A percentile compares a stretch with the other conserved stretches of the same genome.
Conservation (phyloP, 495 filamentous ascomycete species). For the Coniosporium apollinis region DNA sequence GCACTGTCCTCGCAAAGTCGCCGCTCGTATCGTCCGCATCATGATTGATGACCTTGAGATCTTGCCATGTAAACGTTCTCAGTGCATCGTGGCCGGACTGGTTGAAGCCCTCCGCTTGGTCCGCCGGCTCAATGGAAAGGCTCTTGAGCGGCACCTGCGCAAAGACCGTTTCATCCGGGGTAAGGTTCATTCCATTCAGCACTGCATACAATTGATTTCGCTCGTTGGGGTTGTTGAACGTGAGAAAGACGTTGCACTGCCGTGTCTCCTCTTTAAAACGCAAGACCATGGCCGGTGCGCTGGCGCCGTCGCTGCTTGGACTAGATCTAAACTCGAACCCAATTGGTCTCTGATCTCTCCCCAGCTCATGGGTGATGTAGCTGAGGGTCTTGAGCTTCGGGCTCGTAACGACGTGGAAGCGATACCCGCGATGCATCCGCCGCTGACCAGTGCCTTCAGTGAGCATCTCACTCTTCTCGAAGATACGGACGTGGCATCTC, state of each 20-base stretch:
- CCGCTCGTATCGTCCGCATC: constrained; percentile 22
- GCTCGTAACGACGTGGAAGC: constrained; percentile 56
- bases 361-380: constrained; percentile 47
- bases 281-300: constrained; percentile 32
- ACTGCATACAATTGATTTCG: constrained; percentile 48
- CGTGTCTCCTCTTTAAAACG: constrained; percentile 49
- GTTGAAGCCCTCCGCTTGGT: constrained; percentile 29
- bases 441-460: constrained; percentile 50
- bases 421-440: constrained; percentile 55
- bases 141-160: constrained; percentile 44
- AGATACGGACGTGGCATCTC: constrained; percentile 51
- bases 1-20: constrained; percentile 36
- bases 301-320: constrained; percentile 49
- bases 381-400: constrained; percentile 59
- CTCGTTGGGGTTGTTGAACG: constrained; percentile 52
- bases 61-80: constrained; percentile 27
- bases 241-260: constrained; percentile 51
- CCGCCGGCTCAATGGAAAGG: constrained; percentile 44
- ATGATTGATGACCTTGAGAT: constrained; percentile 27
- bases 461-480: constrained; percentile 45
- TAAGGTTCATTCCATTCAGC: constrained; percentile 47
- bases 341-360: constrained; percentile 41
- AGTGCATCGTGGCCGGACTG: constrained; percentile 15
- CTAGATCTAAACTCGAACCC: constrained; percentile 61
- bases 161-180: constrained; percentile 39